Percentiles rank a stretch among this genome's conserved stretches.
phyloP scores from a whole-genome alignment of 164 flowering plant species.

The Vitis rotundifolia region DNA sequence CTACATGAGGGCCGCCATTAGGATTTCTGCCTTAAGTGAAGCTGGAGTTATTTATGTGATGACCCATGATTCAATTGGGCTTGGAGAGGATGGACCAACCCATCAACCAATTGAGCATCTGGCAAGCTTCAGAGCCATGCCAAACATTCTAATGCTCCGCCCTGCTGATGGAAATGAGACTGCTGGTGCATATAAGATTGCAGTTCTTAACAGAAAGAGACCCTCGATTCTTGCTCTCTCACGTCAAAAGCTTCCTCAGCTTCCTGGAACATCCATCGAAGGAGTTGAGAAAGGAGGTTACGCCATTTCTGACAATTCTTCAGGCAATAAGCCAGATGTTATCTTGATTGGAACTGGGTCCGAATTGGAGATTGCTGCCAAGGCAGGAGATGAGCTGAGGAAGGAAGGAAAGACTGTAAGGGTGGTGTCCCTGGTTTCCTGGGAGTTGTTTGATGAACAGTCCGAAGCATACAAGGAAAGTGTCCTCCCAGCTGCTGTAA shows the following conservation, averaged over 20 bases:
- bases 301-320: conserved; percentile 73
- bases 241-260: conserved; percentile 84
- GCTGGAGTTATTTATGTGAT: conserved; percentile 92
- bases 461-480: conserved; percentile 91
- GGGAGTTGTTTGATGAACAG: conserved; percentile 95
- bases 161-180: conserved; percentile 99
- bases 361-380: conserved; percentile 82
- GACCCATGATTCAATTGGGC: conserved; percentile 99
- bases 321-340: conserved; percentile 87
- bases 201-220: conserved; percentile 71
- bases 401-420: conserved; percentile 90
- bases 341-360: conserved; percentile 95
- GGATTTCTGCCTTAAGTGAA: conserved; percentile 83
- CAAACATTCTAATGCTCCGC: conserved; percentile 91
- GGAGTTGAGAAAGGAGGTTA: conserved; percentile 95
- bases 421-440: conserved; percentile 83
- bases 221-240: conserved; percentile 96
- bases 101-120: conserved; percentile 98
- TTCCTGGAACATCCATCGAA: conserved; percentile 85
- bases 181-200: conserved; percentile 93
- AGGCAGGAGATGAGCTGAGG: conserved; percentile 87
- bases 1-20: conserved; percentile 96
- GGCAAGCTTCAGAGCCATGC: conserved; percentile 99
- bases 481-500: conserved; percentile 74
- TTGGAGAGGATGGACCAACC: conserved; percentile 99